Conservation (phyloP, 805 yeast genomes). For the Ogataea dorogensis region DNA sequence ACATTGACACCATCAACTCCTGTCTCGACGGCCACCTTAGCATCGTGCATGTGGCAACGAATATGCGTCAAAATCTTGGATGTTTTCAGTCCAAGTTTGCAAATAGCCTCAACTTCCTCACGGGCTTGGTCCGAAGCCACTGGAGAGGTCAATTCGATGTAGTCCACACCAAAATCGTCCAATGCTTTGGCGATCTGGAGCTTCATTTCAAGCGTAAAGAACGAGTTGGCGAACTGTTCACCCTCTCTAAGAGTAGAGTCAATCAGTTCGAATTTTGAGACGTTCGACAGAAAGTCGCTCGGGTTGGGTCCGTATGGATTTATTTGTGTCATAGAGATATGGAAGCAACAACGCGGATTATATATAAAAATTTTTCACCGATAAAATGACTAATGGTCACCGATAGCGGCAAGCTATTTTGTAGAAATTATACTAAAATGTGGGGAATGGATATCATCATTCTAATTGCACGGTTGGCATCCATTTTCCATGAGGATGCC, state of each 20-base stretch:
- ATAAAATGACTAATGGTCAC: slow-evolving; percentile 13
- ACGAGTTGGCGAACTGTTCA: slow-evolving; percentile 97
- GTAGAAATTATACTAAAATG: no score
- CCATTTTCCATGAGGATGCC: no score
- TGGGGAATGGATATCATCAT: no score
- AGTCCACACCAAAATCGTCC: slow-evolving; percentile 97
- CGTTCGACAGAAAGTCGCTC: slow-evolving; percentile 87
- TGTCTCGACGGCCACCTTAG: slow-evolving; percentile 93
- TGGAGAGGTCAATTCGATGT: slow-evolving; percentile 95
- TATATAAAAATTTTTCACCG: slow-evolving; percentile 21
- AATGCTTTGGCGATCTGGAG: slow-evolving; percentile 95
- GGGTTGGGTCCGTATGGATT: slow-evolving; percentile 98
- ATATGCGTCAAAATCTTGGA: slow-evolving; percentile 92
- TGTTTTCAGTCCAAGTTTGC: slow-evolving; percentile 90
- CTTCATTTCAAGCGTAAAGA: slow-evolving; percentile 90
- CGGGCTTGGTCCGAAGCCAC: slow-evolving; percentile 96
- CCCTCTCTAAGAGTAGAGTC: slow-evolving; percentile 98
- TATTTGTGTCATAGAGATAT: slow-evolving; percentile 21
- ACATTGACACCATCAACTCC: slow-evolving; percentile 99
- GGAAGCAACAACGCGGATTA: slow-evolving; percentile 1
- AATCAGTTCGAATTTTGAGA: slow-evolving; percentile 81
- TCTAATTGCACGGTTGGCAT: no score
- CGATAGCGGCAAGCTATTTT: no score
- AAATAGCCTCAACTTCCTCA: slow-evolving; percentile 94
- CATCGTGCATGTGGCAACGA: slow-evolving; percentile 99